Evolutionary conservation across 495 filamentous ascomycete genomes (phyloP), one percentile per base, ranked within the genome.

Genomic region (Neurospora sp.): DNA sequence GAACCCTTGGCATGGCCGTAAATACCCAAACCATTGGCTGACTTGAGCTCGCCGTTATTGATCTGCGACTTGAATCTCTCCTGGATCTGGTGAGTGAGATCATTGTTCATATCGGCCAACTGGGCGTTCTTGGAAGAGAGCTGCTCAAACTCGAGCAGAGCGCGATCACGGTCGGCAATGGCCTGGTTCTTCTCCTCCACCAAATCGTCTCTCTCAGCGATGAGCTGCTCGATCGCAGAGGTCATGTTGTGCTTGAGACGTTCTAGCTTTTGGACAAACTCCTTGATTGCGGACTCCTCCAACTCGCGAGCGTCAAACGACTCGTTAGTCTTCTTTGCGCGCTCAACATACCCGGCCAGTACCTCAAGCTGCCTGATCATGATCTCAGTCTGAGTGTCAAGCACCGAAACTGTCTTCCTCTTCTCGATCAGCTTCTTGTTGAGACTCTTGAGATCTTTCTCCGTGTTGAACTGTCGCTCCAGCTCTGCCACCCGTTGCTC

Each of bases 331-430:
- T 96, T 93, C 75, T 89, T 89, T 7, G 94, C 87, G 61, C 80
- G 83, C 74, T 89, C 86, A 8, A 89, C 85, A 71, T 85, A 87
- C n/a, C 85, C 84, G 44, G 86, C 93, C 74, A 98, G 87, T 14
- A 94, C 90, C 73, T 94, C 92, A 31, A 99, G 86, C 78, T 99
- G 94, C 27, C 93, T 90, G 71, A 99, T 89, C 77, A 97, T 94
- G 75, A 98, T 94, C 80, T 99, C 96, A 37, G 94, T 91, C 81
- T 97, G 92, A 1, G 94, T 93, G 80, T 98, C 95, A 27, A 99
- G 85, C 12, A 94, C 92, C n/a, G 96, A 94, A 77, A 99, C 94
- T 2, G 95, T 98, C 74, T 94, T 97, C 65, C 96, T 89, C 84
- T 98, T 98, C 81, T 98, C 94, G 41, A 91, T 87, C 14, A 99